Percentiles rank a stretch among this genome's conserved stretches.
Evolutionary conservation across 371 early-diverging fungal species (phyloP).

Genomic region (Zychaea mexicana): DNA sequence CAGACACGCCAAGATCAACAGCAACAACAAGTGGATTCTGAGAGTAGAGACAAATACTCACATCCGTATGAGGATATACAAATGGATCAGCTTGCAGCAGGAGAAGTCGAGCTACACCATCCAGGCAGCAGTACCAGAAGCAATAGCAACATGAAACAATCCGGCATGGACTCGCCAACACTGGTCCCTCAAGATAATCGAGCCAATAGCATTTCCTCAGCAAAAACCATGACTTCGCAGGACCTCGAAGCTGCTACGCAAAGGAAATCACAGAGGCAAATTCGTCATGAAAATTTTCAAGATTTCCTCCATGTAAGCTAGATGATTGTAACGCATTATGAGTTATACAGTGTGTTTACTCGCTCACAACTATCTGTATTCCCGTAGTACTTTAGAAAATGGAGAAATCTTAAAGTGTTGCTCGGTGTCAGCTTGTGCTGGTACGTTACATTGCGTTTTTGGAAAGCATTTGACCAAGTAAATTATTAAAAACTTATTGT

Average conservation of each 20-base stretch:
- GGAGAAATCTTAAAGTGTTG: conserved; percentile 18
- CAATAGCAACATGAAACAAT: too few species aligned
- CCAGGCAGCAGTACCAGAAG: too few species aligned
- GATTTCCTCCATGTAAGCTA: conserved; percentile 16
- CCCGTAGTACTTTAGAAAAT: conserved; percentile 20
- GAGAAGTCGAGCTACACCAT: too few species aligned
- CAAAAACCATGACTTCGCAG: not conserved
- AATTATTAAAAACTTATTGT: too few species aligned
- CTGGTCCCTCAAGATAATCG: too few species aligned
- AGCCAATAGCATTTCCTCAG: not conserved
- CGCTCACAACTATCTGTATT: too few species aligned
- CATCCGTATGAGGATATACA: not conserved
- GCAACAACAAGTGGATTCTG: too few species aligned
- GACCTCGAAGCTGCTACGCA: not conserved
- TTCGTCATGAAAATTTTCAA: conserved; percentile 12
- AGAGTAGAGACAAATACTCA: too few species aligned
- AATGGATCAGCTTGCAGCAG: not conserved
- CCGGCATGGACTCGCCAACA: not conserved
- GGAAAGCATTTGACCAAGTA: not conserved
- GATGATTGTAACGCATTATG: too few species aligned
- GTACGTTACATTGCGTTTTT: not conserved
- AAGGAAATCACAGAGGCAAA: conserved; percentile 9
- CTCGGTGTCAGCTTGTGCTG: conserved; percentile 21
- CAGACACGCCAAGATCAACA: too few species aligned
- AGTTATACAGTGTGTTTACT: too few species aligned